Evolutionary conservation across 1,139 yeast genomes (phyloP).

Genomic region (Tardiomyces depauwii): DNA sequence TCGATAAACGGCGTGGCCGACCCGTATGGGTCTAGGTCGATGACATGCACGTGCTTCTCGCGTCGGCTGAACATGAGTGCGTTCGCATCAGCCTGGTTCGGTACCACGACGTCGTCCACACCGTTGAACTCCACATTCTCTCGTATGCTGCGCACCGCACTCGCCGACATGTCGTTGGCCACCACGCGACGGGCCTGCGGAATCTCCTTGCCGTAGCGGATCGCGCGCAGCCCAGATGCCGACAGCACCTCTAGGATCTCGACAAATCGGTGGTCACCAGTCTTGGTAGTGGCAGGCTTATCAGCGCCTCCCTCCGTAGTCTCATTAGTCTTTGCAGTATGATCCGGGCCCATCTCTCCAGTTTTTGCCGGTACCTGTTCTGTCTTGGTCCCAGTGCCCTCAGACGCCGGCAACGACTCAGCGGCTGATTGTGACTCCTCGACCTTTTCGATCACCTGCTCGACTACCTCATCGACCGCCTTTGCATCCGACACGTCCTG

Average conservation of each 20-base stretch:
- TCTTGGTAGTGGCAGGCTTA: too few species aligned
- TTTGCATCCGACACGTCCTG: slow-evolving; percentile 1
- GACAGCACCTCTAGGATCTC: slow-evolving; percentile 79
- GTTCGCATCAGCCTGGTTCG: slow-evolving; percentile 84
- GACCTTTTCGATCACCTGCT: too few species aligned
- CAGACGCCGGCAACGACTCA: too few species aligned
- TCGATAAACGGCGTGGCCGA: slow-evolving; percentile 94
- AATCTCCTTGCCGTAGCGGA: slow-evolving; percentile 84
- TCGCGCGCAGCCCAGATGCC: slow-evolving; percentile 91
- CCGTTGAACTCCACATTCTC: slow-evolving; percentile 60
- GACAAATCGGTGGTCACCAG: slow-evolving; percentile 32
- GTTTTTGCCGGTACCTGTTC: background rate
- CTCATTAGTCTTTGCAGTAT: too few species aligned
- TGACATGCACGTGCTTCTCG: slow-evolving; percentile 47
- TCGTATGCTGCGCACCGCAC: slow-evolving; percentile 76
- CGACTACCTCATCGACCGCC: background rate
- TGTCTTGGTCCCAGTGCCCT: too few species aligned
- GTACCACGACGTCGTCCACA: slow-evolving; percentile 40
- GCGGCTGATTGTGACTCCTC: too few species aligned
- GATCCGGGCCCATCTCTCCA: slow-evolving; percentile 3
- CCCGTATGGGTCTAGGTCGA: slow-evolving; percentile 96
- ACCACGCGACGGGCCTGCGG: slow-evolving; percentile 59
- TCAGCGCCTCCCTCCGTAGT: slow-evolving; percentile 6
- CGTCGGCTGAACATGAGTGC: slow-evolving; percentile 54
- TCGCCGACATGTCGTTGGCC: slow-evolving; percentile 81